Base-by-base conservation (phyloP, 352 stramenopile genomes). In the Globisporangium iwayamae region DNA sequence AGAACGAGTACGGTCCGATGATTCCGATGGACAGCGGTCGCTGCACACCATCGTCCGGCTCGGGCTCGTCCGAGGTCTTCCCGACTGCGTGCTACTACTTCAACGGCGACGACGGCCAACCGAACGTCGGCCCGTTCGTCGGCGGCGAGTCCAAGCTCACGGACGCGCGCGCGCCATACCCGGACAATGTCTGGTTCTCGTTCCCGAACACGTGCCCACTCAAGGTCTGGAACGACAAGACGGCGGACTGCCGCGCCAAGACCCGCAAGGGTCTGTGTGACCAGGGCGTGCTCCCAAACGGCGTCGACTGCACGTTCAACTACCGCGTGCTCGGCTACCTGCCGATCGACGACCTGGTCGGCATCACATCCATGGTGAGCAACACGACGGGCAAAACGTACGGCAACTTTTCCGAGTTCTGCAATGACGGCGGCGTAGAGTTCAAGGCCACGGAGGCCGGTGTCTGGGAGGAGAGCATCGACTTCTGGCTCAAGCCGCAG, bases 311-410 rank as follows among this genome's bases (percentile, higher is more conserved):
- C 63, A 85, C 77, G n/a, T 88, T 64, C 58, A 79, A 70, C 25
- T 91, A 90, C 79, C 74, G 76, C 52, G 73, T 91, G 57, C 67
- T 90, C 0, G 80, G 83, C 45, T 90, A 76, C 62, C 54, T 91
- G 22, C 65, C 66, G n/a, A 86, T 91, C 48, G 83, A 90, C 59
- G 83, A 92, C 68, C 69, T 92, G 8, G 83, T 92, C 3, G 81
- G 81, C 54, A 92, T 92, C 62, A 92, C 79, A 14, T 75, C 73
- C 22, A 84, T 89, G 71, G 58, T 63, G 36, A 89, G 73, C 66
- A 79, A 87, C 67, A 67, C 67, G 22, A 87, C 78, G 22, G 68
- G 59, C 47, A 56, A 85, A 47, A 58, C 60, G 36, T 92, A 86
- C 67, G 59, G 60, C 30, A 85, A 89, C 72, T 90, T 89, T 39